Evolutionary conservation across 2,329 filamentous ascomycete genomes (phyloP).

Genomic region (Ascochyta clinopodiicola): DNA sequence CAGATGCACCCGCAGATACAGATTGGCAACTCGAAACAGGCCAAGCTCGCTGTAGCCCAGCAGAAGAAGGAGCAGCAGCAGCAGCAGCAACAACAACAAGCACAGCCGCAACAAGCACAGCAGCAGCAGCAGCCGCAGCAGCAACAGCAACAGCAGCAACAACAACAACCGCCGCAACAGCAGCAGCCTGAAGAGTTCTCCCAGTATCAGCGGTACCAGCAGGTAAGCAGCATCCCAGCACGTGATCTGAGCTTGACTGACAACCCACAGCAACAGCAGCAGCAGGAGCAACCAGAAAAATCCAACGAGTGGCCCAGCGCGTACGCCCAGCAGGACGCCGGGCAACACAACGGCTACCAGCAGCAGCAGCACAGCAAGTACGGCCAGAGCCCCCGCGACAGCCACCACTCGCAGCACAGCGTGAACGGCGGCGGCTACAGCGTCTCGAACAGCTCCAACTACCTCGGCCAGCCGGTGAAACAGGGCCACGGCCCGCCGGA

Average conservation of each 20-base stretch:
- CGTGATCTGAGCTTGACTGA: slow-evolving; percentile 6
- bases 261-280: slow-evolving; percentile 24
- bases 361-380: slow-evolving; percentile 24
- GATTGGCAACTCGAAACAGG: slow-evolving; percentile 78
- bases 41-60: slow-evolving; percentile 65
- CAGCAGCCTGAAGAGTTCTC: slow-evolving; percentile 42
- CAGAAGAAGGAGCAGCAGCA: slow-evolving; percentile 49
- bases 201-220: slow-evolving; percentile 43
- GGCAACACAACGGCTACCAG: slow-evolving; percentile 21
- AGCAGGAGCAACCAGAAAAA: slow-evolving; percentile 31
- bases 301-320: slow-evolving; percentile 31
- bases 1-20: slow-evolving; percentile 98
- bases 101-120: slow-evolving; percentile 55
- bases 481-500: slow-evolving; percentile 37
- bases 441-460: slow-evolving; percentile 46
- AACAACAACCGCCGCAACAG: slow-evolving; percentile 52
- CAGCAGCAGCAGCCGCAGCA: slow-evolving; percentile 19
- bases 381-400: slow-evolving; percentile 37
- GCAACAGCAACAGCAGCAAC: slow-evolving; percentile 19
- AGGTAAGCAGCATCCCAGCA: slow-evolving; percentile 12
- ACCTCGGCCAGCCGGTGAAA: slow-evolving; percentile 41
- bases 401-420: slow-evolving; percentile 42
- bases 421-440: slow-evolving; percentile 43
- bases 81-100: slow-evolving; percentile 40
- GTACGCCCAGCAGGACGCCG: slow-evolving; percentile 22